phyloP scores from a whole-genome alignment of 495 filamentous ascomycete species.

The Tetracladium marchalianum region DNA sequence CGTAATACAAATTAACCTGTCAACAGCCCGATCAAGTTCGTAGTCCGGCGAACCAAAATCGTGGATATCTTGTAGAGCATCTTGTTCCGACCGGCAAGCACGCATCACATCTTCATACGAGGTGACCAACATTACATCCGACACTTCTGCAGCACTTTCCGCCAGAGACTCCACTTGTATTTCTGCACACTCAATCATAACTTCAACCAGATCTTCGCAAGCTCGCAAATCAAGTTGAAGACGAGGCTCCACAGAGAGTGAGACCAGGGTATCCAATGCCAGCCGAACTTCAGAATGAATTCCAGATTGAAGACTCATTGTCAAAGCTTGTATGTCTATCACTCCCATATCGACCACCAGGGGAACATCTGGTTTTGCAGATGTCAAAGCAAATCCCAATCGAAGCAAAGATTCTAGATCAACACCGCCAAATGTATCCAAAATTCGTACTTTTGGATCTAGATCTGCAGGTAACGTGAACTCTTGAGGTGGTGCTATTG shows the following conservation, averaged over 20 bases:
- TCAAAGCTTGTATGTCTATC: slow-evolving; percentile 87
- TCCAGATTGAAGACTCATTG: slow-evolving; percentile 83
- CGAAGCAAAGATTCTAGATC: slow-evolving; percentile 48
- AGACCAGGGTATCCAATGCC: slow-evolving; percentile 74
- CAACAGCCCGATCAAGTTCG: slow-evolving; percentile 75
- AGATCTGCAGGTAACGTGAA: slow-evolving; percentile 30
- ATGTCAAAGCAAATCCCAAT: slow-evolving; percentile 51
- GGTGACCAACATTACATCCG: slow-evolving; percentile 67
- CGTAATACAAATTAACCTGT: slow-evolving; percentile 80
- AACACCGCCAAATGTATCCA: slow-evolving; percentile 55
- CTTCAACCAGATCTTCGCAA: slow-evolving; percentile 84
- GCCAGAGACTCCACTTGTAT: slow-evolving; percentile 72
- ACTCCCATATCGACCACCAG: slow-evolving; percentile 67
- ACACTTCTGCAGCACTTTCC: slow-evolving; percentile 71
- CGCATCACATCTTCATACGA: slow-evolving; percentile 84
- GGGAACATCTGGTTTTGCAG: slow-evolving; percentile 63
- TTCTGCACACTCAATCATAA: slow-evolving; percentile 81
- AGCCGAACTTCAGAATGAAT: slow-evolving; percentile 80
- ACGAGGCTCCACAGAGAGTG: slow-evolving; percentile 53
- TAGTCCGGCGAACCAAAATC: slow-evolving; percentile 71
- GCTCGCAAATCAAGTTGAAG: slow-evolving; percentile 55
- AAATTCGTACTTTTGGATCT: slow-evolving; percentile 51
- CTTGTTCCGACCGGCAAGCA: slow-evolving; percentile 60
- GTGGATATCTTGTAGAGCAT: slow-evolving; percentile 56
- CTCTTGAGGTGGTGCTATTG: slow-evolving; percentile 10